Percentiles rank a stretch among this genome's conserved stretches.
These are phyloP conservation scores for Mitragyna speciosa DNA, from an alignment of 257 asterid genomes.

Conservation along the genomic window DNA sequence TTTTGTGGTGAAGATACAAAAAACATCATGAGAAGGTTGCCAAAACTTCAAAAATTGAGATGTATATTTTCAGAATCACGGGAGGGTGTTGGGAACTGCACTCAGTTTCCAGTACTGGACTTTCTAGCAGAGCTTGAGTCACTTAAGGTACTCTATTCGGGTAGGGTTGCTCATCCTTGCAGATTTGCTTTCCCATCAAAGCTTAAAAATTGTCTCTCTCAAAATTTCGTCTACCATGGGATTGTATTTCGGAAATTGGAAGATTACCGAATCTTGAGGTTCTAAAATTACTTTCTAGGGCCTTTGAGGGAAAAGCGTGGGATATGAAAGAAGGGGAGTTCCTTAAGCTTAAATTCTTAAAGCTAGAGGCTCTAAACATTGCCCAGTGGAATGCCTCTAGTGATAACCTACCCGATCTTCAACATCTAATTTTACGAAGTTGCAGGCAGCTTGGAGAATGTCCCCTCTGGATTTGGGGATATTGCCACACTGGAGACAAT, in stretches of 20 bases:
- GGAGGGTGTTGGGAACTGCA: neutral
- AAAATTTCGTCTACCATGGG: conserved; percentile 8
- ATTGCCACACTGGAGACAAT: neutral
- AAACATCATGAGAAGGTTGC: neutral
- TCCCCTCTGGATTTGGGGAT: neutral
- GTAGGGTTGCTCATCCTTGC: neutral
- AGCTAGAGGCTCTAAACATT: conserved; percentile 2
- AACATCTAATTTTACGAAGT: conserved; percentile 6
- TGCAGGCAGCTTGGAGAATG: conserved; percentile 11
- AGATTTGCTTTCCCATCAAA: neutral
- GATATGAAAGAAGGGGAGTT: neutral
- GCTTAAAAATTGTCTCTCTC: neutral
- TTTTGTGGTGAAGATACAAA: neutral
- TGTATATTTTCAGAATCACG: neutral
- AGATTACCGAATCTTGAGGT: conserved; percentile 1
- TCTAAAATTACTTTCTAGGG: conserved; percentile 2
- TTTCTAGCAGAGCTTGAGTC: neutral
- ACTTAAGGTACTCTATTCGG: neutral
- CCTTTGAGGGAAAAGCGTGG: conserved; percentile 9
- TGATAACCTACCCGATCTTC: conserved; percentile 6
- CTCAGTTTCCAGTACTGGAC: neutral
- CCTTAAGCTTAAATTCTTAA: neutral
- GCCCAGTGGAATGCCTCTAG: conserved; percentile 2
- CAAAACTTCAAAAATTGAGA: neutral
- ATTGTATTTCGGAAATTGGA: neutral